These are phyloP conservation scores for Polyplosphaeria fusca DNA, from an alignment of 495 filamentous ascomycete genomes.

Conservation along the genomic window DNA sequence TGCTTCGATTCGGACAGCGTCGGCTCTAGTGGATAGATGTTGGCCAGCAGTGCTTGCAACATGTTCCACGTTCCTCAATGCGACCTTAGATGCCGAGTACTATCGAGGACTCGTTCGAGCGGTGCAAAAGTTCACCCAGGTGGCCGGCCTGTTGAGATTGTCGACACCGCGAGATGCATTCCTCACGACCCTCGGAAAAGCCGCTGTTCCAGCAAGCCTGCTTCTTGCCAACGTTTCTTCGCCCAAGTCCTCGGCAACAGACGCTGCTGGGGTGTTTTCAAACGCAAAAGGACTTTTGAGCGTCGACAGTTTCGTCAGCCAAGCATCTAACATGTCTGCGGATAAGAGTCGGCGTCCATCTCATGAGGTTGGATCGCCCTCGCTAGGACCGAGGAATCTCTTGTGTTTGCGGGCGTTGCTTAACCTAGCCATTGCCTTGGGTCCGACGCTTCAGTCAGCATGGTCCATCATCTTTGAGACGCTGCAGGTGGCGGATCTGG, in stretches of 20 bases:
- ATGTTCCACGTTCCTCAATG: slow-evolving; percentile 91
- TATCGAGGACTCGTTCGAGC: slow-evolving; percentile 90
- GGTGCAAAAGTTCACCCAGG: slow-evolving; percentile 94
- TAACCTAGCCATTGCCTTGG: slow-evolving; percentile 91
- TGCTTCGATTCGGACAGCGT: slow-evolving; percentile 67
- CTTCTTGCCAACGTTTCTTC: slow-evolving; percentile 57
- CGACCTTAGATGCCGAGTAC: slow-evolving; percentile 87
- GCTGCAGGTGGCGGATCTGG: slow-evolving; percentile 82
- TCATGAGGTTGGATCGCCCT: slow-evolving; percentile 49
- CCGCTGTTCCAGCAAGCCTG: slow-evolving; percentile 78
- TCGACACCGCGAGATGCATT: slow-evolving; percentile 89
- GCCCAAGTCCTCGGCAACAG: slow-evolving; percentile 46
- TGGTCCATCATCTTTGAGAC: slow-evolving; percentile 92
- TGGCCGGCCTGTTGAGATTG: slow-evolving; percentile 81
- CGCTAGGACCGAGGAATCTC: slow-evolving; percentile 82
- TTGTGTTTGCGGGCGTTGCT: slow-evolving; percentile 84
- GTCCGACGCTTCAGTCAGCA: slow-evolving; percentile 75
- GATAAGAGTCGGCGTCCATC: slow-evolving; percentile 55
- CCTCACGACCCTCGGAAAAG: slow-evolving; percentile 86
- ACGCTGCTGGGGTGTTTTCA: slow-evolving; percentile 53
- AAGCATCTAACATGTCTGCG: slow-evolving; percentile 43
- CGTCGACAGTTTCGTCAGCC: slow-evolving; percentile 59
- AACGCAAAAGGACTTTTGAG: slow-evolving; percentile 64
- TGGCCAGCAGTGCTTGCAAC: slow-evolving; percentile 94
- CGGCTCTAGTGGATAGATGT: slow-evolving; percentile 80